Evolutionary conservation across 306 rosid species (phyloP).

Genomic region (Vigna angularis): DNA sequence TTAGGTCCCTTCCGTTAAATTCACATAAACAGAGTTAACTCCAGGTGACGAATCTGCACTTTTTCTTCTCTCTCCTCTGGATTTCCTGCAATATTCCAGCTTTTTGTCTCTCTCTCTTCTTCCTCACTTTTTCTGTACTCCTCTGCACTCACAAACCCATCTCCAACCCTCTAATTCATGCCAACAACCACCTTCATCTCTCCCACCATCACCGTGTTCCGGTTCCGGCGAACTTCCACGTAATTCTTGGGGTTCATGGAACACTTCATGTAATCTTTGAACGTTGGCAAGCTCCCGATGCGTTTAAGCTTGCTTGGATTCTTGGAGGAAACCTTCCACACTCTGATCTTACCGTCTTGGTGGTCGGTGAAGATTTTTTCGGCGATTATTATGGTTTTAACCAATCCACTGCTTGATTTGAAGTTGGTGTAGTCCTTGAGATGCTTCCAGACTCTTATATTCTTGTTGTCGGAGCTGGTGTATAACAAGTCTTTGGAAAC

Average conservation of each 20-base stretch:
- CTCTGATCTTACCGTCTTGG: conserved; percentile 91
- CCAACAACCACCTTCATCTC: no score
- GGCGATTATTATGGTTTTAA: conserved; percentile 71
- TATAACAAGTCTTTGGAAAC: conserved; percentile 70
- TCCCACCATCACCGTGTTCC: conserved; percentile 61
- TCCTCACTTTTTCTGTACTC: no score
- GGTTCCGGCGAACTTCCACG: conserved; percentile 67
- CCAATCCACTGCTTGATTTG: conserved; percentile 82
- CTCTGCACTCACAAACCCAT: no score
- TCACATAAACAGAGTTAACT: no score
- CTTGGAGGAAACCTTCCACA: conserved; percentile 67
- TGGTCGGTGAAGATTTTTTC: conserved; percentile 84
- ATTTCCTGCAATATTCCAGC: no score
- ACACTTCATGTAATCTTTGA: conserved; percentile 67
- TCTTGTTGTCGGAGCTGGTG: conserved; percentile 89
- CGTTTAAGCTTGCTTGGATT: conserved; percentile 53
- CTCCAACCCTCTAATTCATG: no score
- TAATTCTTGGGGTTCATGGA: conserved; percentile 86
- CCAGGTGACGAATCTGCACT: no score
- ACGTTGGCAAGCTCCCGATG: conserved; percentile 76
- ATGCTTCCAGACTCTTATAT: conserved; percentile 91
- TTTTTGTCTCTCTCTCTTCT: no score
- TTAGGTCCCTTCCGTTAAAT: no score
- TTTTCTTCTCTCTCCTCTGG: no score
- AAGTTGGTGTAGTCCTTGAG: conserved; percentile 75